Evolutionary conservation across 2,329 filamentous ascomycete genomes (phyloP), one percentile per base, ranked within the genome.

Genomic region (Talaromyces sp.): DNA sequence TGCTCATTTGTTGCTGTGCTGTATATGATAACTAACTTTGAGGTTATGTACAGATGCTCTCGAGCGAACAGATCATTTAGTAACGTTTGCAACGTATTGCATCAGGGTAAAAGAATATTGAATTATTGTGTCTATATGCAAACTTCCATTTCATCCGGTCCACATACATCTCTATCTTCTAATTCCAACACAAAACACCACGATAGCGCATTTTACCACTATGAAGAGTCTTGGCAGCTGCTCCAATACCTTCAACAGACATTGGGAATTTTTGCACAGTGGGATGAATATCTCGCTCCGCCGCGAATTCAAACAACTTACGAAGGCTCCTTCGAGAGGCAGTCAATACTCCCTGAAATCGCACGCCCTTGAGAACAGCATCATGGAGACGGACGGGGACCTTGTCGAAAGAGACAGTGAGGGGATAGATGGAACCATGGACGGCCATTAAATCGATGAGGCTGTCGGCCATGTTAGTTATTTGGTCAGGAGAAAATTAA

Each of bases 391-490:
- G 56, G 16, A 64, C 19, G 14, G 56, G 57, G 14, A 60, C 35
- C n/a, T 33, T 52, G n/a, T 56, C 45, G 0, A 19, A 64, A 14
- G 45, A 31, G 10, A 64, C 62, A 14, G 62, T 64, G 7, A 64
- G 47, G 33, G 62, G 62, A 43, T 64, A 64, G 22, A 64, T 60
- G 16, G 62, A 52, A 41, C 62, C 56, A 8, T 60, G 35, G 16
- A 37, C 35, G 11, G 47, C 62, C 62, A 64, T 64, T 16, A 64
- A 16, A 19, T 47, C 19, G 27, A 64, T 24, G 1, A 64, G 37
- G 56, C 62, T 64, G 27, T 5, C 13, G 6, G 22, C 10, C 1
- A 14, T 16, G 9, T 63, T 56, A 63, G 48, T 24, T 11, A 31
- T 2, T 35, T 35, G 9, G 19, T 8, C 1, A 22, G 22, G 22